A percentile compares a stretch with the other conserved stretches of the same genome.
These are phyloP conservation scores for Pseudocercospora musae DNA, from an alignment of 2,329 filamentous ascomycete genomes.

Conservation along the genomic window DNA sequence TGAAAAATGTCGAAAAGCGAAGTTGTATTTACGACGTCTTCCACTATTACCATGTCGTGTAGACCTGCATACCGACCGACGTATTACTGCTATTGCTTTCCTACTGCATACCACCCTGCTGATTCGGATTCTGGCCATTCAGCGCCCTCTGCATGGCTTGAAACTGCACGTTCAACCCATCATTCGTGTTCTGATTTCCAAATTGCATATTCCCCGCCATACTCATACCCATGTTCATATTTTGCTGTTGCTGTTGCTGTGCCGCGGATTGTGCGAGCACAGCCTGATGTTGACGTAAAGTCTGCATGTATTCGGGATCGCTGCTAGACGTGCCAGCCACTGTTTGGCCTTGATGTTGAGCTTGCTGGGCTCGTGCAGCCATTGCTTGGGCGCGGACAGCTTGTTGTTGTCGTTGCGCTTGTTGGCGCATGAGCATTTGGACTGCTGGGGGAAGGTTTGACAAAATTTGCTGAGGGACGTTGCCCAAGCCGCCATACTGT, in stretches of 20 bases:
- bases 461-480: slow-evolving; percentile 24
- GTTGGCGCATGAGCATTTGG: slow-evolving; percentile 23
- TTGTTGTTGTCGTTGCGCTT: slow-evolving; percentile 25
- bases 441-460: slow-evolving; percentile 15
- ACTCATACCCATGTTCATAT: slow-evolving; percentile 21
- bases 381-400: slow-evolving; percentile 21
- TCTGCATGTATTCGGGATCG: slow-evolving; percentile 36
- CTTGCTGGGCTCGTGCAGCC: slow-evolving; percentile 24
- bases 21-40: too few relatives aligned
- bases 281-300: slow-evolving; percentile 31
- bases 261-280: slow-evolving; percentile 25
- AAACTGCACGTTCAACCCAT: slow-evolving; percentile 28
- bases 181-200: slow-evolving; percentile 19
- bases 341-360: slow-evolving; percentile 19
- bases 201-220: slow-evolving; percentile 24
- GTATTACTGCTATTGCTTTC: too few relatives aligned
- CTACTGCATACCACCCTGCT: slow-evolving; percentile 12
- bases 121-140: slow-evolving; percentile 13
- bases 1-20: too few relatives aligned
- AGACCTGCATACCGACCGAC: too few relatives aligned
- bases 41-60: too few relatives aligned
- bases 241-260: slow-evolving; percentile 16
- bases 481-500: slow-evolving; percentile 20
- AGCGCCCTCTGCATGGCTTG: slow-evolving; percentile 33
- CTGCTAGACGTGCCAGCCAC: slow-evolving; percentile 18